phyloP scores from a whole-genome alignment of 2,329 filamentous ascomycete species.

The Setomelanomma holmii region DNA sequence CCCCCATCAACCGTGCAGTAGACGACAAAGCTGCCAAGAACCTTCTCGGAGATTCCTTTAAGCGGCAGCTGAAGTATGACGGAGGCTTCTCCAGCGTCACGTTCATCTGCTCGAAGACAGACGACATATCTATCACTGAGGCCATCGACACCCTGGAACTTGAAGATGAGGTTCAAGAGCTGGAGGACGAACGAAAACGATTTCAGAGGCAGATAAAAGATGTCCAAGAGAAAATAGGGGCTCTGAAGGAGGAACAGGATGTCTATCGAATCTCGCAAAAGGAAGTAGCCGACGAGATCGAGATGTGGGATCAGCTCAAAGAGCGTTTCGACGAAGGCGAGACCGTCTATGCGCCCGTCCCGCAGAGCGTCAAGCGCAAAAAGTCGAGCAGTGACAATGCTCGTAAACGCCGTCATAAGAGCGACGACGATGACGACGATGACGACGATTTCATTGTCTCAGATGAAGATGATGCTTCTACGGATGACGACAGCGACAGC shows the following conservation, averaged over 20 bases:
- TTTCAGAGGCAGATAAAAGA: conserved; percentile 24
- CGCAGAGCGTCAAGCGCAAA: conserved; percentile 53
- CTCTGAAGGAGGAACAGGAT: conserved; percentile 44
- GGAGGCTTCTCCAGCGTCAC: conserved; percentile 61
- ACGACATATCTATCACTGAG: conserved; percentile 63
- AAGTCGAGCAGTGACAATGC: conserved; percentile 14
- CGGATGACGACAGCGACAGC: conserved; percentile 26
- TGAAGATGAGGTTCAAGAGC: conserved; percentile 37
- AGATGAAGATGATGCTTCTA: conserved; percentile 27
- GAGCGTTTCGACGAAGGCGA: conserved; percentile 51
- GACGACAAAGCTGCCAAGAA: conserved; percentile 66
- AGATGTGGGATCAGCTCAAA: conserved; percentile 54
- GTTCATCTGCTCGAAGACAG: conserved; percentile 70
- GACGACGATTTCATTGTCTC: conserved; percentile 25
- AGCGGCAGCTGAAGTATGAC: conserved; percentile 66
- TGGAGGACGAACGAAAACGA: conserved; percentile 31
- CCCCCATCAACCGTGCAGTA: conserved; percentile 66
- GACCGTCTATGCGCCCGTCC: conserved; percentile 50
- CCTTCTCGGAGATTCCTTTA: conserved; percentile 64
- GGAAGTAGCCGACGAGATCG: conserved; percentile 52
- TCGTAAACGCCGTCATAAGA: conserved; percentile 25
- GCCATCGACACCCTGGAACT: conserved; percentile 50
- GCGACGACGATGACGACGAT: conserved; percentile 14
- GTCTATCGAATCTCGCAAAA: conserved; percentile 45
- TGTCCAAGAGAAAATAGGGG: conserved; percentile 25